Base-by-base conservation (phyloP, 306 rosid species). In the Quercus engelmannii region DNA sequence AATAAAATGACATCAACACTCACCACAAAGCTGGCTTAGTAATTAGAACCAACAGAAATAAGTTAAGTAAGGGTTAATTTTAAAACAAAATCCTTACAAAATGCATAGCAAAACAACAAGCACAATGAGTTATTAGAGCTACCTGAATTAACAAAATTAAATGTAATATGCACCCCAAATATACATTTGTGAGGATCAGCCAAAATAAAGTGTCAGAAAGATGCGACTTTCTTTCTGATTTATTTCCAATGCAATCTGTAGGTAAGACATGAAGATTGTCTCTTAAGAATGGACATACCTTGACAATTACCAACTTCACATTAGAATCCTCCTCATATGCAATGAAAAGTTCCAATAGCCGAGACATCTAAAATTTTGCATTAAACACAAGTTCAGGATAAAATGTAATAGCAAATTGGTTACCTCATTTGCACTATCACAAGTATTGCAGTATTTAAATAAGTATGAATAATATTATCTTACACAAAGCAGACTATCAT, bases 221-320 rank as follows among this genome's bases (percentile, higher is more conserved):
- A 46, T 2, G 0, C 0, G 52, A 10, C 52, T 46, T 46, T 46
- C 52, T 46, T 46, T 73, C 26, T 31, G 8, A 56, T 69, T 63
- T 25, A 21, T 23, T 26, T 54, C 21, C 30, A 33, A 65, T 23
- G 8, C 51, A 51, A 65, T 38, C 26, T 33, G n/a, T 61, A 51
- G 71, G 73, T 74, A 19, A 13, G 38, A 59, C 3, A 74, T 19
- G 28, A 26, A 72, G 76, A 51, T 30, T 79, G 61, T 56, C 30
- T 23, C 10, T 8, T 46, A 70, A 70, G 69, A 79, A 71, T 15
- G 61, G 56, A 55, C 75, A 62, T 85, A 91, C 99, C 99, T 94
- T 92, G 78, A 92, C 35, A 61, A 94, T 26, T 80, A 90, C 78
- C 87, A 92, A 81, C 80, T 92, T 92, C 74, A 92, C 85, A 80